Base-by-base conservation (phyloP, 495 filamentous ascomycete species). In the Bathelium albidoporum region DNA sequence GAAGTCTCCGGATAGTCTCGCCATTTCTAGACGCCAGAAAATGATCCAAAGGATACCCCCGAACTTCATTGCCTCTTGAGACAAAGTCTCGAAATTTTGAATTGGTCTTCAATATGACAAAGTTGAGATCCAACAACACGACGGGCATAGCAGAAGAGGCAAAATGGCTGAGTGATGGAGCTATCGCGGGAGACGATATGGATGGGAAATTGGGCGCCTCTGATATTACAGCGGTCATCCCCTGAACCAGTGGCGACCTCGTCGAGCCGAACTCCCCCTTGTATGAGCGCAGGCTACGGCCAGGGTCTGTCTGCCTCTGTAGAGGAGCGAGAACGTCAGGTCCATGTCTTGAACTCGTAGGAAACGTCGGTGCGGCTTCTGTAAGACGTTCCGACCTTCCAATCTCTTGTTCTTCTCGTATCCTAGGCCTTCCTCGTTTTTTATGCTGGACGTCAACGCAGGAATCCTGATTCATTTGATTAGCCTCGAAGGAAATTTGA, bases 401-500 rank as follows among this genome's bases (percentile, higher is more conserved):
- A 63, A 45, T 32, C 9, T 79, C 77, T 59, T 84, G 81, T 60
- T 97, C 94, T 69, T 96, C 91, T 71, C 93, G 88, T 70, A 98
- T 79, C 59, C 94, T 87, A 68, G 94, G 94, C 62, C 94, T 82
- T 24, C 94, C 94, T 65, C 94, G 81, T 73, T 97, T 97, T 76
- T 97, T 98, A 75, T 97, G 93, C 68, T 92, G 90, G 26, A 97
- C 91, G 74, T 98, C 94, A 59, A 91, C 80, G 68, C 93, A 97
- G n/a, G 88, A 83, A 60, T 91, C 87, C 82, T 96, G 75, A 55
- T 29, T 29, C 20, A 9, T 2, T 29, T 20, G 5, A 55, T 55
- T 29, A 55, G 43, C 43, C 3, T 18, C 11, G 43, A 18, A 18
- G 20, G 20, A 10, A 49, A 55, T 43, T 29, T n/a, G 29, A 28